Evolutionary conservation across 371 early-diverging fungal genomes (phyloP).

Genomic region (Coemansia sp.): DNA sequence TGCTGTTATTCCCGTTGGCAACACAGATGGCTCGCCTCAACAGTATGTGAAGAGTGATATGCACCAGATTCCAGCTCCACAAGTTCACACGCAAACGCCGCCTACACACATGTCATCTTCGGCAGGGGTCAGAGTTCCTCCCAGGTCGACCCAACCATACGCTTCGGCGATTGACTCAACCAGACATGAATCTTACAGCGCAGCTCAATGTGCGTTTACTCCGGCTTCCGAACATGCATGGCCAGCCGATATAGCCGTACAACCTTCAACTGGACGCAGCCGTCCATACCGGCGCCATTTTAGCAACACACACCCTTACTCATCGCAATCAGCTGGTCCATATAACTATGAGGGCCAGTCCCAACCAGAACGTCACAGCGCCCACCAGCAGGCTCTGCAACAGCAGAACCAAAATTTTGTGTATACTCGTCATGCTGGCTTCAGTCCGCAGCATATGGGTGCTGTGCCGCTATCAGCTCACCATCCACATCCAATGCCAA

Average conservation of each 20-base stretch:
- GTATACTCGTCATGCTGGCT: neutral
- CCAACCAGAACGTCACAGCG: neutral
- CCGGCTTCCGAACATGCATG: neutral
- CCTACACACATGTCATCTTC: neutral
- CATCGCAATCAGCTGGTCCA: neutral
- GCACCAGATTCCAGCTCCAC: neutral
- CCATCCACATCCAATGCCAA: neutral
- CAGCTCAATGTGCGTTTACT: neutral
- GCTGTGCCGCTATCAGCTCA: neutral
- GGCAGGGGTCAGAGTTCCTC: neutral
- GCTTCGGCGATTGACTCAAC: neutral
- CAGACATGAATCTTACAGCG: neutral
- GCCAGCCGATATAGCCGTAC: neutral
- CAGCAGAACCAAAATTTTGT: neutral
- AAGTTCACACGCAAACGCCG: neutral
- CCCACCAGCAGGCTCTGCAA: slow-evolving; percentile 1
- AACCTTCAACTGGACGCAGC: neutral
- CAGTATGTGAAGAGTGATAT: neutral
- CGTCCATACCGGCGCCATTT: neutral
- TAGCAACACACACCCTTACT: neutral
- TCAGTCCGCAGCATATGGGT: neutral
- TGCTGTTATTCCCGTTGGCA: neutral
- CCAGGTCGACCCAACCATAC: neutral
- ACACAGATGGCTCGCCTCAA: neutral
- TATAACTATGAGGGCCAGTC: slow-evolving; percentile 3